Conservation (phyloP, 2,329 filamentous ascomycete species). For the Ascochyta pisi region DNA sequence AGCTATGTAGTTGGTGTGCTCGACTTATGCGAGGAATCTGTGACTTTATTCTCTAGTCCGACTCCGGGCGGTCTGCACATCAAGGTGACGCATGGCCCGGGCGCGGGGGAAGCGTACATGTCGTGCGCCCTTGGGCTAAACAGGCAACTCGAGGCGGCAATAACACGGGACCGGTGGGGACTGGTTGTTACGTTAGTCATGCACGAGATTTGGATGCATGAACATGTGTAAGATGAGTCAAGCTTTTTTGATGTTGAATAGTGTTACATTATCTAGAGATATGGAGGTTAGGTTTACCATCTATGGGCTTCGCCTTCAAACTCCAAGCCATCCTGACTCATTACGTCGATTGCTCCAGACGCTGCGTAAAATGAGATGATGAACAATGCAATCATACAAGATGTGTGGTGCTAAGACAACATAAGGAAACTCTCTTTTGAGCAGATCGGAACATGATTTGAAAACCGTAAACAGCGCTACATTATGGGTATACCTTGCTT, state of each 20-base stretch:
- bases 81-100: slow-evolving; percentile 10
- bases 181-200: slow-evolving; percentile 1
- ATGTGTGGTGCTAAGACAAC: slow-evolving; percentile 15
- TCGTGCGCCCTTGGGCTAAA: slow-evolving; percentile 2
- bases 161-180: slow-evolving; percentile 5
- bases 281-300: slow-evolving; percentile 14
- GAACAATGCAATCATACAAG: not conserved
- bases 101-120: slow-evolving; percentile 2
- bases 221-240: not conserved
- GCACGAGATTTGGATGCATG: not conserved
- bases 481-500: slow-evolving; percentile 47
- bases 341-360: slow-evolving; percentile 23
- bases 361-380: slow-evolving; percentile 9
- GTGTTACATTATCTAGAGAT: slow-evolving; percentile 17
- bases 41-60: not conserved
- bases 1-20: not conserved
- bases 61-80: too few species aligned
- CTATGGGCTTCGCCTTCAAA: slow-evolving; percentile 21
- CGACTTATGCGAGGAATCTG: slow-evolving; percentile 1
- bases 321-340: slow-evolving; percentile 19
- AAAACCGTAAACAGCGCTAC: slow-evolving; percentile 36
- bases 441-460: slow-evolving; percentile 13
- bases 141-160: slow-evolving; percentile 5
- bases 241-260: not conserved
- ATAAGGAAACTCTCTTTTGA: slow-evolving; percentile 9